Base-by-base conservation (phyloP, 2,329 filamentous ascomycete species). In the Scleromitrula shiraiana region DNA sequence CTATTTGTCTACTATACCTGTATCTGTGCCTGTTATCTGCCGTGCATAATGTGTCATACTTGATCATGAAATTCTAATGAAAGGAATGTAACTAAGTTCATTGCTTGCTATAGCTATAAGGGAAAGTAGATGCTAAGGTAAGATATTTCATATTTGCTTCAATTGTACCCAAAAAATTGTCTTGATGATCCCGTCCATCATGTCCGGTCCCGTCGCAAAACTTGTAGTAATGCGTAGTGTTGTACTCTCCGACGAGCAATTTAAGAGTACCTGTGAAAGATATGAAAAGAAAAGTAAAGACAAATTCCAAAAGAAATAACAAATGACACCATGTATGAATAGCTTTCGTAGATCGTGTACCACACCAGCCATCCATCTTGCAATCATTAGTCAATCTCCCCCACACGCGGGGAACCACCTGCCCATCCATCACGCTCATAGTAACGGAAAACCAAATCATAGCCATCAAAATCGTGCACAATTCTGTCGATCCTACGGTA, bases 401-500 rank as follows among this genome's bases (percentile, higher is more conserved):
- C 62, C 46, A 65, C 42, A 49, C 62, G 55, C 6, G 61, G 62
- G 2, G 54, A 54, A 43, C 59, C 55, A 15, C 60, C 60, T 32
- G 50, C 49, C 77, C 78, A 97, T 60, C 85, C 91, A 57, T 95
- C 81, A 51, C 88, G 80, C 72, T 97, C 90, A 64, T 95, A 98
- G 74, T 94, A 96, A 50, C 91, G 80, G 71, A 98, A 98, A 38
- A 98, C 85, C 30, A 98, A 75, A 66, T 97, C 90, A 64, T 98
- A 98, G 45, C 94, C 93, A 63, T 98, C 91, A 59, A 98, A 83
- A 62, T 97, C 90, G 67, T 98, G 93, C 42, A 98, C 88, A 56
- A 98, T 96, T 46, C 90, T 84, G 66, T 98, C 93, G 45, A 96
- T 78, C 17, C 93, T 80, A 52, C 85, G 80, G 66, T 98, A 98